A percentile compares a stretch with the other conserved stretches of the same genome.
These are phyloP conservation scores for Sporothrix sp. DNA, from an alignment of 2,329 filamentous ascomycete genomes.

Conservation along the genomic window DNA sequence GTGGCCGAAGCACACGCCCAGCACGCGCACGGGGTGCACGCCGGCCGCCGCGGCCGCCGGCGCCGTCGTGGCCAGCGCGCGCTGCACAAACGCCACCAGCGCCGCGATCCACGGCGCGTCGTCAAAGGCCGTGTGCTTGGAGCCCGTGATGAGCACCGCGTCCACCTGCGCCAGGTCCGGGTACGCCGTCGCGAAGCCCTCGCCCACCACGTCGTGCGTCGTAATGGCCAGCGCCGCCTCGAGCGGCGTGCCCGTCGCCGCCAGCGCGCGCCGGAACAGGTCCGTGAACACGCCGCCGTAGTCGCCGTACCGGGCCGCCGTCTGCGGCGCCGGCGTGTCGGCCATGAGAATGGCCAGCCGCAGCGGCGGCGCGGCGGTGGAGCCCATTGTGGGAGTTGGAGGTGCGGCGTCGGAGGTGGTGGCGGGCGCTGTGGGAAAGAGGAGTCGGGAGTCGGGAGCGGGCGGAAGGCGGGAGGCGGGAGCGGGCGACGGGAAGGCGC, in stretches of 20 bases:
- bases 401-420: no score
- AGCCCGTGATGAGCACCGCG: conserved; percentile 71
- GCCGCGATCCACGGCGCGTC: conserved; percentile 65
- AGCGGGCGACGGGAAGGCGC: no score
- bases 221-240: conserved; percentile 46
- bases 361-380: conserved; percentile 28
- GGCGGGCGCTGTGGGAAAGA: not conserved
- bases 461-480: no score
- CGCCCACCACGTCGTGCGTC: conserved; percentile 60
- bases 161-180: conserved; percentile 67
- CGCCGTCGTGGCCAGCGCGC: conserved; percentile 30
- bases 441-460: not conserved
- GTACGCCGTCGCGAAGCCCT: conserved; percentile 46
- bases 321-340: conserved; percentile 62
- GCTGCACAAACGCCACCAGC: conserved; percentile 57
- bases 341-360: conserved; percentile 83
- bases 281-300: conserved; percentile 63
- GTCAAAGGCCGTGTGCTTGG: conserved; percentile 65
- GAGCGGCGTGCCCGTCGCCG: conserved; percentile 32
- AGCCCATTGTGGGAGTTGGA: conserved; percentile 17
- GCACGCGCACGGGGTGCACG: conserved; percentile 54
- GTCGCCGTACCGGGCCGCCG: conserved; percentile 54
- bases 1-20: conserved; percentile 81
- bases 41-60: conserved; percentile 26
- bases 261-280: conserved; percentile 46